phyloP scores from a whole-genome alignment of 352 stramenopile species.

The Pythium apleroticum region DNA sequence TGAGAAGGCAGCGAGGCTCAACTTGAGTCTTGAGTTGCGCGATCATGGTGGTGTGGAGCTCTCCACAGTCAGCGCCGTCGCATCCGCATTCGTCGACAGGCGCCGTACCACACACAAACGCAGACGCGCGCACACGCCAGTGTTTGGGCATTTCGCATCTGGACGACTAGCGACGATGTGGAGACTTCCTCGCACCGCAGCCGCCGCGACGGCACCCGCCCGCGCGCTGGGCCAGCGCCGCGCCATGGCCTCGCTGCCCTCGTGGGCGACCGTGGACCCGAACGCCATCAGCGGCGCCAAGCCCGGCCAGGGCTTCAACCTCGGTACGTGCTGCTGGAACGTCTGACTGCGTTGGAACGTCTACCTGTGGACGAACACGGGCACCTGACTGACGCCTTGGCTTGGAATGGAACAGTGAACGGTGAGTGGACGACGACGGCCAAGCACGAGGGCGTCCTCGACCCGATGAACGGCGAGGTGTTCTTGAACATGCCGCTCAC shows the following conservation, averaged over 20 bases:
- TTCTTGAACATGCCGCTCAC: conserved; percentile 96
- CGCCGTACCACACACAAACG: background rate
- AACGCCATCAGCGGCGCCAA: conserved; percentile 66
- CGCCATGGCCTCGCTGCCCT: conserved; percentile 64
- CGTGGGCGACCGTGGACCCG: conserved; percentile 94
- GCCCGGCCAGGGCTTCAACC: conserved; percentile 88
- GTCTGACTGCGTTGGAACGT: background rate
- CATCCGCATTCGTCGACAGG: background rate
- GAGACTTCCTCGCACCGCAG: conserved; percentile 12
- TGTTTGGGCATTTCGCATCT: background rate
- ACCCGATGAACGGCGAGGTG: conserved; percentile 93
- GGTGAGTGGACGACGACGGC: conserved; percentile 85
- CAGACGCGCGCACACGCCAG: background rate
- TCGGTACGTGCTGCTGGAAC: conserved; percentile 52
- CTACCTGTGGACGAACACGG: background rate
- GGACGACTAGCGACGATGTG: conserved; percentile 26
- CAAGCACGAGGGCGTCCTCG: conserved; percentile 85
- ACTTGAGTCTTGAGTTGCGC: conserved; percentile 5
- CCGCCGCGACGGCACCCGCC: conserved; percentile 27
- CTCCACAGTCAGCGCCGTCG: background rate
- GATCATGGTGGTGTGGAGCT: background rate
- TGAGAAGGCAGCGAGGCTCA: background rate
- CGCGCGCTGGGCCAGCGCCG: conserved; percentile 34
- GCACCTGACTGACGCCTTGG: too few species aligned
- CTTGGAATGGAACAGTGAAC: conserved; percentile 66